Evolutionary conservation across 2,329 filamentous ascomycete genomes (phyloP), one percentile per base, ranked within the genome.

Genomic region (Monosporascus sp.): DNA sequence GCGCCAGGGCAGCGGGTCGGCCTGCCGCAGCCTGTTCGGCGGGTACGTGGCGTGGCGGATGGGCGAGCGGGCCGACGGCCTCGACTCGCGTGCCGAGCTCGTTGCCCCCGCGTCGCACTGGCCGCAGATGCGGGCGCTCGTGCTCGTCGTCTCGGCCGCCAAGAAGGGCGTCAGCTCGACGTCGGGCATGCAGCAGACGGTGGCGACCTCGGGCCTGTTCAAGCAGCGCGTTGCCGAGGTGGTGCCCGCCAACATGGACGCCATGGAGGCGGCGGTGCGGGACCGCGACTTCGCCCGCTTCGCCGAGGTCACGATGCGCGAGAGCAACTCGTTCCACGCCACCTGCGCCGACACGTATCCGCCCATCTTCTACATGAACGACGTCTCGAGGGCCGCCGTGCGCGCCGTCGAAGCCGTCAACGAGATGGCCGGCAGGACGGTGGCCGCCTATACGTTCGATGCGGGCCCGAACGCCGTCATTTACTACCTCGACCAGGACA

Each of bases 351-450:
- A 99, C 70, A 97, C 94, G 2, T 91, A 90, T 74, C 94, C 95
- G 45, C 94, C 95, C 18, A 99, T 99, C 68, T 97, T 96, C 74
- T 99, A 99, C 78, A 86, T 99, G 80, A 99, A 97, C 73, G 94
- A 99, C 68, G 86, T 93, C 17, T 93, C 88, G 20, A 80, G 88
- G 38, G 90, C 93, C 1, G 91, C 93, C 6, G 90, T 99, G 55
- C 82, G 90, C 50, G 85, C 90, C 17, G 92, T 97, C 31, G 91
- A 99, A 75, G 81, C 85, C 61, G 89, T 97, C 74, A 99, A 99
- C 68, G 79, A 79, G 51, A 80, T 81, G 24, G 90, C 88, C 5
- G 91, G 90, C 51, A 86, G 84, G 73, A 85, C 82, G 0, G 81
- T 97, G 18, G 91, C 90, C 3, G 94, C 94, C 3, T 99, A 99